Evolutionary conservation across 2,329 filamentous ascomycete genomes (phyloP).

Genomic region (Sclerotinia minor): DNA sequence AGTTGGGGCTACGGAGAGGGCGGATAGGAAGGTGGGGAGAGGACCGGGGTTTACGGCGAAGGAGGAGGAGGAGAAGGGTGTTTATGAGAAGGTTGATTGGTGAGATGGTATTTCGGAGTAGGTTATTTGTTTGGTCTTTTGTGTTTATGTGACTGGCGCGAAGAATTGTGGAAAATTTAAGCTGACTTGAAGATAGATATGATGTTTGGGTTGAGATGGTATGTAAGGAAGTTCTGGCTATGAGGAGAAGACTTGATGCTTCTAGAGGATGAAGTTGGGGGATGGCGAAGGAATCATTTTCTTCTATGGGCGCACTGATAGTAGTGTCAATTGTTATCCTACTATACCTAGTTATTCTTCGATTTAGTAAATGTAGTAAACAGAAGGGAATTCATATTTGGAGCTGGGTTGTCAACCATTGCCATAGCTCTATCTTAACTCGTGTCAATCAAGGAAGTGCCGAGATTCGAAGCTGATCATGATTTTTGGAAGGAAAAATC

Average conservation of each 20-base stretch:
- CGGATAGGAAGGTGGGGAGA: slow-evolving; percentile 6
- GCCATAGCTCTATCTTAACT: not conserved
- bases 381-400: not conserved
- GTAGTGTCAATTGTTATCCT: not conserved
- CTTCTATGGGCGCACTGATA: not conserved
- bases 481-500: not conserved
- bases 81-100: slow-evolving; percentile 14
- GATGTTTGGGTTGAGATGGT: slow-evolving; percentile 22
- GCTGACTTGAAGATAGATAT: slow-evolving; percentile 1
- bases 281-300: not conserved
- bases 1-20: slow-evolving; percentile 6
- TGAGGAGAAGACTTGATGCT: slow-evolving; percentile 18
- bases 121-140: not conserved
- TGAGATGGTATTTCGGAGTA: slow-evolving; percentile 10
- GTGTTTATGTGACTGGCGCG: not conserved
- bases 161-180: not conserved
- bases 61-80: slow-evolving; percentile 1
- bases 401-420: not conserved
- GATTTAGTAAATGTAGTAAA: not conserved
- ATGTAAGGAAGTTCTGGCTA: slow-evolving; percentile 14
- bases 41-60: slow-evolving; percentile 6
- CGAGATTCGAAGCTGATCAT: not conserved
- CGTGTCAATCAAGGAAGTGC: no score
- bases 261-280: not conserved
- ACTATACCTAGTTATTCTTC: not conserved